These are phyloP conservation scores for Cladosporium sp. DNA, from an alignment of 2,329 filamentous ascomycete genomes.

Conservation along the genomic window DNA sequence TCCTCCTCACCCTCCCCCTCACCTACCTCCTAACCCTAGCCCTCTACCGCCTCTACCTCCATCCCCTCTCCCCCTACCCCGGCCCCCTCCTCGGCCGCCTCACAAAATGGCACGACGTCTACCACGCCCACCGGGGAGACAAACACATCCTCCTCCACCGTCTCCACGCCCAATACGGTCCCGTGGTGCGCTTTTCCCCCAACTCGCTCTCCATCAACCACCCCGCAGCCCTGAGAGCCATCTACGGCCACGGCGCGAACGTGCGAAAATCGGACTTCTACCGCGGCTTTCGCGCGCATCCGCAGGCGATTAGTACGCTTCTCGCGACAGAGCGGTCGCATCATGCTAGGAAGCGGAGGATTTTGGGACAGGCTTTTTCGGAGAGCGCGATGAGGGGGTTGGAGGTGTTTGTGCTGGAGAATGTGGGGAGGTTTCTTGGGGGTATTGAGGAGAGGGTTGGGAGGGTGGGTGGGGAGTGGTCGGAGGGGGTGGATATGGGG, in stretches of 20 bases:
- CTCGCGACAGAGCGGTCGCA: constrained; percentile 39
- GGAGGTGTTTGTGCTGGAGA: too few relatives aligned
- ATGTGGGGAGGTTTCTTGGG: too few relatives aligned
- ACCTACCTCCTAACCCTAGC: constrained; percentile 1
- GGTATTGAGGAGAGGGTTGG: too few relatives aligned
- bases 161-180: constrained; percentile 22
- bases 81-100: constrained; percentile 23
- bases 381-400: too few relatives aligned
- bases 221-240: constrained; percentile 38
- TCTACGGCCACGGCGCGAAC: constrained; percentile 45
- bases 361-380: too few relatives aligned
- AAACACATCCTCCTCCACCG: constrained; percentile 25
- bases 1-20: neutral
- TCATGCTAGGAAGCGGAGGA: too few relatives aligned
- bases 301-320: constrained; percentile 40
- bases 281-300: constrained; percentile 40
- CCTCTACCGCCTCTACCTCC: constrained; percentile 22
- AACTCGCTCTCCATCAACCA: constrained; percentile 25
- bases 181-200: constrained; percentile 23
- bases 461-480: too few relatives aligned
- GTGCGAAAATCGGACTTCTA: constrained; percentile 47
- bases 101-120: constrained; percentile 22
- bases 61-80: constrained; percentile 24
- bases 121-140: constrained; percentile 26
- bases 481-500: too few relatives aligned